Conservation (phyloP, 2,329 filamentous ascomycete genomes). For the Trichocomaceae sp. region DNA sequence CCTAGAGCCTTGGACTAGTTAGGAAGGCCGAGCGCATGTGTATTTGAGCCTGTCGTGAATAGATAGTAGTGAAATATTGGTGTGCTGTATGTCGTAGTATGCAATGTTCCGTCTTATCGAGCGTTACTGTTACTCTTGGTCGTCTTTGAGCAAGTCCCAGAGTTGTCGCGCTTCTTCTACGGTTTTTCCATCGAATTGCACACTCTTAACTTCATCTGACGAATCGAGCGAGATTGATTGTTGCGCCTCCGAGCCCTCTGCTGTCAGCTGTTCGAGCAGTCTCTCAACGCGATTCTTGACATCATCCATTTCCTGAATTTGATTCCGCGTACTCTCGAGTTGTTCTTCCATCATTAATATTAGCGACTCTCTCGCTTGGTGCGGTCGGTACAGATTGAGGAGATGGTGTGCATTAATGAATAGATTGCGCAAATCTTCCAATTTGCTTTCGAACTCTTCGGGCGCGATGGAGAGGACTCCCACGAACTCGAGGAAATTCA, state of each 20-base stretch:
- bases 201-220: constrained; percentile 10
- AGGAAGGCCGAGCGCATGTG: neutral
- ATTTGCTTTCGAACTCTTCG: constrained; percentile 61
- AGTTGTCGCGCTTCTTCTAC: constrained; percentile 28
- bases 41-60: neutral
- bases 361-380: constrained; percentile 82
- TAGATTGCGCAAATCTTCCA: constrained; percentile 70
- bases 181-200: constrained; percentile 15
- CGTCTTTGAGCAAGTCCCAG: constrained; percentile 36
- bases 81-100: neutral
- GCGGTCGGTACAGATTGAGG: constrained; percentile 88
- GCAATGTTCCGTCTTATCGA: neutral
- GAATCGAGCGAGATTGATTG: constrained; percentile 8
- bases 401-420: constrained; percentile 90
- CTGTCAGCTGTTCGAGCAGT: constrained; percentile 30
- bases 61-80: neutral
- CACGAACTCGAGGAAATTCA: constrained; percentile 82
- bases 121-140: constrained; percentile 16
- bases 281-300: constrained; percentile 61
- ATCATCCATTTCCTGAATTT: constrained; percentile 70
- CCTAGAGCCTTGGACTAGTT: neutral
- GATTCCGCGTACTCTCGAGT: constrained; percentile 62
- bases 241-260: constrained; percentile 23
- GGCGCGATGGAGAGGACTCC: constrained; percentile 65
- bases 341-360: constrained; percentile 85